Base-by-base conservation (phyloP, 495 filamentous ascomycete species). In the Rostrohypoxylon terebratum region DNA sequence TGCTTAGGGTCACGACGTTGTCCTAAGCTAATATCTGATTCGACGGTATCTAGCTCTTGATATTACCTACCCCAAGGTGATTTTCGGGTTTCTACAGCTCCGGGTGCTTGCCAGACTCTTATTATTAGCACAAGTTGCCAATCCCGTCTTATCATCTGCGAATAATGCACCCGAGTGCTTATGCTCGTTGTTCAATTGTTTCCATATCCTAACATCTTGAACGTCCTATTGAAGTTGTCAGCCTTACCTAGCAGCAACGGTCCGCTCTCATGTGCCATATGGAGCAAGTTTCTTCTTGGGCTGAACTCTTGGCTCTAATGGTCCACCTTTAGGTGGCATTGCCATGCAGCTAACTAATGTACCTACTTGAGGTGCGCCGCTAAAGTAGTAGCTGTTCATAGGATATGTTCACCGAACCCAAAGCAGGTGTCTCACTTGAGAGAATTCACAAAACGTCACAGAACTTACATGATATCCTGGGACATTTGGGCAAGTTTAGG, bases 321-420 rank as follows among this genome's bases (percentile, higher is more conserved):
- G 51, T 62, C 65, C 59, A 73, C 71, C 36, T 36, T 53, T 28
- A 21, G 16, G 66, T 73, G 40, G 66, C 54, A 66, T 73, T 62
- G 53, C 20, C 6, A 73, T 69, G 66, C 66, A 69, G 16, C 48
- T 44, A 28, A 28, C 28, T 28, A 28, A 28, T 28, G 28, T 28
- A 28, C 28, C 28, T 28, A 11, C 34, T 48, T 63, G 33, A 74
- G 66, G 66, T 63, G 10, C 59, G 57, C 42, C 16, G 58, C 62
- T 25, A 67, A 59, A 57, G 62, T 36, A 62, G 42, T 18, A 33
- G 40, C 62, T 66, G 21, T 58, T 66, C 34, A 51, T 69, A 66
- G 61, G 55, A 48, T 45, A 66, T 44, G 34, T 38, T 67, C 68
- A 74, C 72, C 72, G 72, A 74, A 74, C 42, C 63, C 45, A 59